Percentiles rank a stretch among this genome's conserved stretches.
Conservation (phyloP, 192 early-diverging fungal species). For the Linnemannia schmuckeri region DNA sequence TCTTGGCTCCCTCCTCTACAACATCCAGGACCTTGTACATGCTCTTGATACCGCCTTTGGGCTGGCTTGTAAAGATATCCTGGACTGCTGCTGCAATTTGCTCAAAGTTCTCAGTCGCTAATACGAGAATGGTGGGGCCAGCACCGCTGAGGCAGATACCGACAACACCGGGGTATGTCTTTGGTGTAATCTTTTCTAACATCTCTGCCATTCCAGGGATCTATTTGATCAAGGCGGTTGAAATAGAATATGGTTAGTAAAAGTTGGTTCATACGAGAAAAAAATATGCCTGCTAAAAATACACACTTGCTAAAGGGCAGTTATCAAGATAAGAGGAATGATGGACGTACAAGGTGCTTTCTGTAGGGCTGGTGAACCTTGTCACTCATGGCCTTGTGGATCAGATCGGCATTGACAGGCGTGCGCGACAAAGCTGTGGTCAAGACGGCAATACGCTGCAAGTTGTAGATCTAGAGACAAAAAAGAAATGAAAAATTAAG, state of each 20-base stretch:
- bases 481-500: constrained; percentile 7
- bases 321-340: neutral
- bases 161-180: constrained; percentile 84
- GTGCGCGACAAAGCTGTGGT: constrained; percentile 82
- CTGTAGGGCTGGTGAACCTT: constrained; percentile 97
- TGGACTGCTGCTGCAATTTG: constrained; percentile 77
- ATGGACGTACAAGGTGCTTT: constrained; percentile 79
- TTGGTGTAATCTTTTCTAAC: constrained; percentile 78
- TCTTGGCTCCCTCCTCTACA: constrained; percentile 66
- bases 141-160: constrained; percentile 97
- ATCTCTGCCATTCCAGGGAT: constrained; percentile 93
- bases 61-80: constrained; percentile 68
- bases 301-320: too few relatives aligned
- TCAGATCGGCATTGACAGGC: constrained; percentile 79
- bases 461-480: constrained; percentile 79
- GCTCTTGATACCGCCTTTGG: constrained; percentile 68
- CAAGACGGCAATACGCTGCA: constrained; percentile 95
- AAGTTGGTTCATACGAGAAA: neutral
- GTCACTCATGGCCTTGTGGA: constrained; percentile 96
- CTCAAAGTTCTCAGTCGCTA: constrained; percentile 90
- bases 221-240: constrained; percentile 31
- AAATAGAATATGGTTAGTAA: neutral
- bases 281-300: neutral
- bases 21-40: constrained; percentile 74
- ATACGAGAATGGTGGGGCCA: constrained; percentile 94